Base-by-base conservation (phyloP, 768 basidiomycete species). In the Boletus rubropictus region DNA sequence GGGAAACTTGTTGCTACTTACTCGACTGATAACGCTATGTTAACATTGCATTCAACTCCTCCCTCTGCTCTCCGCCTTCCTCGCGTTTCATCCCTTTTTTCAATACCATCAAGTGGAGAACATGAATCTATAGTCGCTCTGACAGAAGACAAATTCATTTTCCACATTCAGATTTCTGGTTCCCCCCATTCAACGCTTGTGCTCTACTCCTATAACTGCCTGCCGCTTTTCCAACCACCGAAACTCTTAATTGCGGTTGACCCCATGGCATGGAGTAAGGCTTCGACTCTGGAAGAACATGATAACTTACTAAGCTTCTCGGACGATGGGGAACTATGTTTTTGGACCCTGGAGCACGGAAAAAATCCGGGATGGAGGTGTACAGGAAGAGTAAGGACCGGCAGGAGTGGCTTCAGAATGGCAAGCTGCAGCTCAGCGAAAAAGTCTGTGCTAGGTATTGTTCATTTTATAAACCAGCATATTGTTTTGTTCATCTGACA, bases 351-450 rank as follows among this genome's bases (percentile, higher is more conserved):
- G 1, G 80, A 82, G 32, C 68, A 69, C n/a, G 57, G 48, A 27
- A 54, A 46, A 42, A 37, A 45, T 2, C 39, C 65, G 2, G 63
- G 56, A 20, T 89, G 87, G 86, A 74, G 69, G 54, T 81, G 81
- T 53, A 86, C 86, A 18, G 85, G 90, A 8, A 76, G 66, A 44
- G 86, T 95, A 5, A 76, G 75, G 49, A 95, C 93, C 10, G 81
- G 80, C 0, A 75, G 82, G 48, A 75, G 63, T 37, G 75, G 73
- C 2, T 79, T 94, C 45, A 73, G 70, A 49, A 83, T 78, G 64
- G 91, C 84, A 14, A 74, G 85, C 34, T 95, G 92, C 62, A 95
- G 90, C 63, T 89, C 90, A 7, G 82, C 86, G 10, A 92, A 92
- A 66, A 95, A 95, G 67, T 89, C 93, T 4, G 92, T 84, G 6